Percentiles rank a stretch among this genome's conserved stretches.
Conservation (phyloP, 768 basidiomycete species). For the Collybia sordida region DNA sequence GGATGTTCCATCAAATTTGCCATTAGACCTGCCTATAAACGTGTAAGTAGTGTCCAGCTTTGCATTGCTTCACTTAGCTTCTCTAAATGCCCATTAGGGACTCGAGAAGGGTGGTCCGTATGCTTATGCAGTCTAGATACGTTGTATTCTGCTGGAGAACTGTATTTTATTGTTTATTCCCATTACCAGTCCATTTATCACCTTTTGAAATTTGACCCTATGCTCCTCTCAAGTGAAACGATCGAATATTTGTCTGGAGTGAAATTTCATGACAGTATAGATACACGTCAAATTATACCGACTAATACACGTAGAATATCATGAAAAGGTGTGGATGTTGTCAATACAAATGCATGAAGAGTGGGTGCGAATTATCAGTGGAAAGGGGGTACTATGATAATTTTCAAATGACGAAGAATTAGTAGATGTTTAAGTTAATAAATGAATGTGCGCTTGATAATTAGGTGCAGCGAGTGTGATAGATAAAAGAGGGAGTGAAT, state of each 20-base stretch:
- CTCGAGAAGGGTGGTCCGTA: conserved; percentile 32
- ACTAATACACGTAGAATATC: conserved; percentile 3
- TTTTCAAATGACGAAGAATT: not conserved
- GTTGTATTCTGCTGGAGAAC: too few relatives aligned
- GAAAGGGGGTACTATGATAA: conserved; percentile 2
- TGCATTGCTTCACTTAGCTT: not conserved
- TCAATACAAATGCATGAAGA: conserved; percentile 9
- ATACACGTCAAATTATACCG: conserved; percentile 12
- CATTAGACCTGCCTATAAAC: conserved; percentile 14
- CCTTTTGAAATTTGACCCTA: too few relatives aligned
- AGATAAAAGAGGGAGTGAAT: conserved; percentile 3
- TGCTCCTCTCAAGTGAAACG: too few relatives aligned
- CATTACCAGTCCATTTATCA: too few relatives aligned
- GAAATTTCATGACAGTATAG: conserved; percentile 3
- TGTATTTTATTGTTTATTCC: too few relatives aligned
- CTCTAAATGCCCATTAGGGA: conserved; percentile 16
- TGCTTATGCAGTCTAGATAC: conserved; percentile 16
- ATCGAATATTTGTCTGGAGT: too few relatives aligned
- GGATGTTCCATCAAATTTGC: not conserved
- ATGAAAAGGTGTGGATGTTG: conserved; percentile 9
- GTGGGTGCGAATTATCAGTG: not conserved
- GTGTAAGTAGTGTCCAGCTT: conserved; percentile 2
- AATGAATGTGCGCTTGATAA: conserved; percentile 8
- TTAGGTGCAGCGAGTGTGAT: conserved; percentile 19
- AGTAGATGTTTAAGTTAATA: conserved; percentile 1